A percentile compares a stretch with the other conserved stretches of the same genome.
phyloP scores from a whole-genome alignment of 1,139 yeast species.

The Pichiaceae sp. region DNA sequence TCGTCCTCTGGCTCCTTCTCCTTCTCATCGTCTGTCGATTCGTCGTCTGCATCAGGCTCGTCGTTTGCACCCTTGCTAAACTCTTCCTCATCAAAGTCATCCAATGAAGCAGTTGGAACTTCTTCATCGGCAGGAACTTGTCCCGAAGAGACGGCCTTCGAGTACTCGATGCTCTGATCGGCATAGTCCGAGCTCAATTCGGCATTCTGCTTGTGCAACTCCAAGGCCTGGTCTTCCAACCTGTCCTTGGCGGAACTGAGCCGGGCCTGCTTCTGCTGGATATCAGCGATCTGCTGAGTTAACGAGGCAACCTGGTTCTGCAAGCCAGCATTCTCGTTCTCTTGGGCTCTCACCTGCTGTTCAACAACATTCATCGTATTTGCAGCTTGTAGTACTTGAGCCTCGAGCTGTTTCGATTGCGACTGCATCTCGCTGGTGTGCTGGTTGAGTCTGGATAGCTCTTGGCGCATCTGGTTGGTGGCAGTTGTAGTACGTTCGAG shows the following conservation, averaged over 20 bases:
- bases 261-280: slow-evolving; percentile 27
- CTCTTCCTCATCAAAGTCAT: slow-evolving; percentile 24
- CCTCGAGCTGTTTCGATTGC: slow-evolving; percentile 42
- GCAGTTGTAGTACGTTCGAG: slow-evolving; percentile 61
- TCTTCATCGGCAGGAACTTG: slow-evolving; percentile 19
- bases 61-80: slow-evolving; percentile 6
- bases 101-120: slow-evolving; percentile 25
- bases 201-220: slow-evolving; percentile 25
- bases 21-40: neutral
- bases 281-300: slow-evolving; percentile 30
- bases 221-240: slow-evolving; percentile 31
- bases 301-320: slow-evolving; percentile 41
- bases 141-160: slow-evolving; percentile 20
- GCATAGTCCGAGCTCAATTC: slow-evolving; percentile 25
- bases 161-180: slow-evolving; percentile 21
- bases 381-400: slow-evolving; percentile 50
- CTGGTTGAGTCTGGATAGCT: slow-evolving; percentile 57
- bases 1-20: slow-evolving; percentile 2
- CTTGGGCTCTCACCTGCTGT: slow-evolving; percentile 58
- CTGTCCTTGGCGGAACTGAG: slow-evolving; percentile 6
- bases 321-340: slow-evolving; percentile 35
- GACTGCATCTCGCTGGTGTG: slow-evolving; percentile 53
- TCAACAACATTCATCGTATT: slow-evolving; percentile 59
- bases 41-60: neutral
- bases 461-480: slow-evolving; percentile 58